phyloP scores from a whole-genome alignment of 768 basidiomycete species.

The Podaxis sp. region DNA sequence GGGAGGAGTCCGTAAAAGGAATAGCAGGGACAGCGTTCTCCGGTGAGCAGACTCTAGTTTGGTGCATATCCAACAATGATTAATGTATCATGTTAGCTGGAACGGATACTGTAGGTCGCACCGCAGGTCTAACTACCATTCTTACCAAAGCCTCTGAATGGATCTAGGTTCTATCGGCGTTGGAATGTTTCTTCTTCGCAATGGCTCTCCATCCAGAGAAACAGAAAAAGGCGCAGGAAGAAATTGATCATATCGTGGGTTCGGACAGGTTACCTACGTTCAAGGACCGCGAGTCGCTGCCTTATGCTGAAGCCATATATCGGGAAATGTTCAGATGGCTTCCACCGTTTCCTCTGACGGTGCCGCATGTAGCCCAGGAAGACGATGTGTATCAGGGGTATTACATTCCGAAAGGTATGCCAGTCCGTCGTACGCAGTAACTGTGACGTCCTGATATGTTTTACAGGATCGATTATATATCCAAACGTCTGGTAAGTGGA shows the following conservation, averaged over 20 bases:
- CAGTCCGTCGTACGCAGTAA: neutral
- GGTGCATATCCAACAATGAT: neutral
- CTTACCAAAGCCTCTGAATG: neutral
- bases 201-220: conserved; percentile 25
- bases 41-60: conserved; percentile 3
- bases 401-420: conserved; percentile 17
- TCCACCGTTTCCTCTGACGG: conserved; percentile 15
- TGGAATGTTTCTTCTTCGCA: conserved; percentile 22
- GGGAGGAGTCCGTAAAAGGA: conserved; percentile 8
- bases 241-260: conserved; percentile 26
- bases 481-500: conserved; percentile 5
- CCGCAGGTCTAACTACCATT: neutral
- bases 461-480: conserved; percentile 1
- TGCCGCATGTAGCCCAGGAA: conserved; percentile 19
- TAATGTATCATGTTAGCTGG: conserved; percentile 5
- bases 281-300: conserved; percentile 19
- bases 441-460: neutral
- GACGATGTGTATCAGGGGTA: conserved; percentile 23
- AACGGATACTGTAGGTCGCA: conserved; percentile 14
- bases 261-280: conserved; percentile 21
- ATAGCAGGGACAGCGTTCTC: conserved; percentile 13
- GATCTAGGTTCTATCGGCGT: conserved; percentile 13
- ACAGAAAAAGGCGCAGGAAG: conserved; percentile 25
- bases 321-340: conserved; percentile 14
- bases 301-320: conserved; percentile 18